A percentile compares a stretch with the other conserved stretches of the same genome.
Conservation (phyloP, 176 grass and related monocot genomes). For the Cenchrus fungigraminus region DNA sequence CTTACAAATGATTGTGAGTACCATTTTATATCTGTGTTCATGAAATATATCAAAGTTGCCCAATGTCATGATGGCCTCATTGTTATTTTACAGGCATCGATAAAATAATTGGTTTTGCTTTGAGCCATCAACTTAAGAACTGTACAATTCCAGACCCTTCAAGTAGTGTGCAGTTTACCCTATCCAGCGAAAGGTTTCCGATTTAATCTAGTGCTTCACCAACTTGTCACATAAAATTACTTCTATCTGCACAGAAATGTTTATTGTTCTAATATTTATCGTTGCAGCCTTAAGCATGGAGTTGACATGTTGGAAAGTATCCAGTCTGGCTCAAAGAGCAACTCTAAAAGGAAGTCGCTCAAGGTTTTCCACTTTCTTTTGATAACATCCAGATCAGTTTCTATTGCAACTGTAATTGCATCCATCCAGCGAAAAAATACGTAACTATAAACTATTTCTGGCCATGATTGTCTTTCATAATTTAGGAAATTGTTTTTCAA, state of each 20-base stretch:
- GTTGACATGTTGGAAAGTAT: constrained; percentile 80
- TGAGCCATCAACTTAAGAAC: constrained; percentile 80
- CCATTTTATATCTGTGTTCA: constrained; percentile 33
- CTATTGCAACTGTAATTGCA: constrained; percentile 6
- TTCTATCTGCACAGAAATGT: constrained; percentile 17
- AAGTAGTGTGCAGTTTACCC: constrained; percentile 45
- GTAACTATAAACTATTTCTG: not conserved
- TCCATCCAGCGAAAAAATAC: not conserved
- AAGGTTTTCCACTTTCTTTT: constrained; percentile 57
- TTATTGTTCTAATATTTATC: constrained; percentile 29
- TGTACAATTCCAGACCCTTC: constrained; percentile 42
- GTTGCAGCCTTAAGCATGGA: constrained; percentile 81
- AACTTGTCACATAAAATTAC: constrained; percentile 17
- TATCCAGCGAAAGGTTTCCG: constrained; percentile 86
- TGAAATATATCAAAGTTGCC: constrained; percentile 13
- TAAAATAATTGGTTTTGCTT: constrained; percentile 94
- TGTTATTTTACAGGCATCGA: constrained; percentile 69
- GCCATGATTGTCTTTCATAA: not conserved
- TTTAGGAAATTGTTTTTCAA: constrained; percentile 26
- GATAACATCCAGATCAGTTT: not conserved
- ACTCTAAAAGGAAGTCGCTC: constrained; percentile 81
- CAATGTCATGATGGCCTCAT: constrained; percentile 23
- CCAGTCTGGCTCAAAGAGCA: constrained; percentile 66
- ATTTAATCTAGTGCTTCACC: constrained; percentile 26
- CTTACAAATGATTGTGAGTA: constrained; percentile 93